A percentile compares a stretch with the other conserved stretches of the same genome.
Conservation (phyloP, 208 protist genomes). For the Crithidia expoeki region DNA sequence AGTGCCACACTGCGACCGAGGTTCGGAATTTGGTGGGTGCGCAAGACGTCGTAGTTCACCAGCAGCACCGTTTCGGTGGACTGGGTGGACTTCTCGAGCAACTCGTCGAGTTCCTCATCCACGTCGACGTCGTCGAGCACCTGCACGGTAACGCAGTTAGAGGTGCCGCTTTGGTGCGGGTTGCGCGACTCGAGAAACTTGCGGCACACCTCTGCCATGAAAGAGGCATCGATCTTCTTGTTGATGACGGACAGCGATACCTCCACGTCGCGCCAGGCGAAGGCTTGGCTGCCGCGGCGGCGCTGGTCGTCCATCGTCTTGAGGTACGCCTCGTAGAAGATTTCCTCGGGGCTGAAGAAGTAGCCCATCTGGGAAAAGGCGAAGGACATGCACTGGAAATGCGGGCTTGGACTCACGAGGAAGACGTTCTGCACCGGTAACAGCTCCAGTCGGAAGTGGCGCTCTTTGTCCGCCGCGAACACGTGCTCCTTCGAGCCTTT, state of each 20-base stretch:
- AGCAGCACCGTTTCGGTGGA: slow-evolving; percentile 67
- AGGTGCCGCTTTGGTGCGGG: slow-evolving; percentile 25
- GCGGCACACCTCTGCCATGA: slow-evolving; percentile 78
- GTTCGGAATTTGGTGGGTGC: slow-evolving; percentile 57
- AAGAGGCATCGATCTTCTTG: slow-evolving; percentile 78
- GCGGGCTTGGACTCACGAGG: slow-evolving; percentile 82
- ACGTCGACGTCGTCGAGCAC: slow-evolving; percentile 74
- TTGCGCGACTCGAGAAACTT: slow-evolving; percentile 83
- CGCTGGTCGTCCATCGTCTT: slow-evolving; percentile 88
- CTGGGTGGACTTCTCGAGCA: slow-evolving; percentile 69
- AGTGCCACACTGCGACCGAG: slow-evolving; percentile 78
- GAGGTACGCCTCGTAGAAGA: slow-evolving; percentile 92
- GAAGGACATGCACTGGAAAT: slow-evolving; percentile 87
- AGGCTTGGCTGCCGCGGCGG: slow-evolving; percentile 83
- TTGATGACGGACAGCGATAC: slow-evolving; percentile 89
- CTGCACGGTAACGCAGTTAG: slow-evolving; percentile 57
- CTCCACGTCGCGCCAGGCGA: slow-evolving; percentile 89
- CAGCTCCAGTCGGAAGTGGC: slow-evolving; percentile 59
- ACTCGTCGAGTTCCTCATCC: slow-evolving; percentile 66
- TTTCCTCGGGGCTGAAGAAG: slow-evolving; percentile 90
- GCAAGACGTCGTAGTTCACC: slow-evolving; percentile 82
- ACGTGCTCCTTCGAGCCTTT: slow-evolving; percentile 13
- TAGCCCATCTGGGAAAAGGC: slow-evolving; percentile 82
- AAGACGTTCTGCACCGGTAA: slow-evolving; percentile 86
- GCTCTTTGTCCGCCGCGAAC: slow-evolving; percentile 53